Evolutionary conservation across 1,284 basidiomycete genomes (phyloP), one percentile per base, ranked within the genome.

Genomic region (Malassezia brasiliensis): DNA sequence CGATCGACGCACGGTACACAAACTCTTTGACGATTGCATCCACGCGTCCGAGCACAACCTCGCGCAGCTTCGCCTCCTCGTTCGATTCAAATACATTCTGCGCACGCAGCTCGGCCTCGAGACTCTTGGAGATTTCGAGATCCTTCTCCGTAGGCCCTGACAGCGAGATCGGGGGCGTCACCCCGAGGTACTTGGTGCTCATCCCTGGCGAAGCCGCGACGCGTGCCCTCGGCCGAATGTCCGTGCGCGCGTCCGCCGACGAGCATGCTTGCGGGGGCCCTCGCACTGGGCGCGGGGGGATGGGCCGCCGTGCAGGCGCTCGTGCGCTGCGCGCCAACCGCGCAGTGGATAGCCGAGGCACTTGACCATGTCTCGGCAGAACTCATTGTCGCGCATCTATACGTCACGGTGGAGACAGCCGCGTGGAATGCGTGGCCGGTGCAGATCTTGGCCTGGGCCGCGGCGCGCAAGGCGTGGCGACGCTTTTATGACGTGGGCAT

Each of bases 1-100:
- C 78, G 62, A 91, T 77, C 17, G 87, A 86, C 2, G 91, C 85
- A 62, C 83, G 83, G 71, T 84, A 84, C 42, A 98, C 94, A 75
- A 98, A 99, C 73, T 88, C 85, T 78, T 90, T 90, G 60, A 96
- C 90, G 42, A 96, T 81, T 53, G 85, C 83, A 54, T 89, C 85
- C 45, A 98, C 83, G 60, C 88, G 86, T 30, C 88, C 91, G 22
- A 99, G 81, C 17, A 96, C 88, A 60, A 87, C 82, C 79, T 98
- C 93, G 91, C 93, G 85, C 60, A 83, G 85, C 76, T 85, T 83
- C 32, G 88, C 82, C 76, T 96, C 91, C 54, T 90, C 86, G 63
- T 90, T 85, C 42, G 81, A 85, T 77, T 96, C 93, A 76, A 96
- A 94, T 12, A 85, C 86, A 57, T 87, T 85, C 71, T 94, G 85